phyloP scores from a whole-genome alignment of 352 stramenopile species.

The Phytophthora chlamydospora region DNA sequence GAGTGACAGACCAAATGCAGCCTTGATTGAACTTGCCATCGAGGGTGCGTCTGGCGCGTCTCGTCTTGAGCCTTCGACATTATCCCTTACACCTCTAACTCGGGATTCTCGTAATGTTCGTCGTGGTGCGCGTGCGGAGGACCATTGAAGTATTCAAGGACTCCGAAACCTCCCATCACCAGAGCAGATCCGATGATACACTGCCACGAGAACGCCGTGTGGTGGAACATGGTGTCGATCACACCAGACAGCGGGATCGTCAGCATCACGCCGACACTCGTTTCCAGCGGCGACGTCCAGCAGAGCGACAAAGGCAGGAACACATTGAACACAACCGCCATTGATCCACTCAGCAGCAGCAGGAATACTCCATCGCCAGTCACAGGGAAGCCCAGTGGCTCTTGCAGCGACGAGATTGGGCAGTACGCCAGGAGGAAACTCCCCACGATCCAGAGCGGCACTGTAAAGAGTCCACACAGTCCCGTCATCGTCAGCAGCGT shows the following conservation, averaged over 20 bases:
- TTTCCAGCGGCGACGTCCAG: conserved; percentile 64
- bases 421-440: conserved; percentile 41
- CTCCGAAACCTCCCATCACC: conserved; percentile 58
- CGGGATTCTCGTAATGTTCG: background rate
- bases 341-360: conserved; percentile 41
- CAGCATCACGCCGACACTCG: conserved; percentile 62
- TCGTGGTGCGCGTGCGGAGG: background rate
- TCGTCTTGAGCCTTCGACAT: too few species aligned
- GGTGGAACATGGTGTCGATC: conserved; percentile 48
- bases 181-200: conserved; percentile 52
- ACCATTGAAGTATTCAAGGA: conserved; percentile 41
- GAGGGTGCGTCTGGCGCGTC: conserved; percentile 6
- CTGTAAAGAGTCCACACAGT: conserved; percentile 50
- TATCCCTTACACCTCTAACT: too few species aligned
- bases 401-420: conserved; percentile 45
- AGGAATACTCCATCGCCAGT: conserved; percentile 39
- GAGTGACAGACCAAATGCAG: conserved; percentile 18
- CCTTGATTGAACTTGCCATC: background rate
- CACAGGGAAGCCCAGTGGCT: conserved; percentile 50
- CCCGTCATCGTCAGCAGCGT: conserved; percentile 57
- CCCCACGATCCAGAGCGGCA: conserved; percentile 55
- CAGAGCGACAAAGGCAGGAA: conserved; percentile 51
- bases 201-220: conserved; percentile 48
- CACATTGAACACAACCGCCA: conserved; percentile 56
- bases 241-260: conserved; percentile 58